These are phyloP conservation scores for Auricularia cornea DNA, from an alignment of 768 basidiomycete species.

Conservation along the genomic window DNA sequence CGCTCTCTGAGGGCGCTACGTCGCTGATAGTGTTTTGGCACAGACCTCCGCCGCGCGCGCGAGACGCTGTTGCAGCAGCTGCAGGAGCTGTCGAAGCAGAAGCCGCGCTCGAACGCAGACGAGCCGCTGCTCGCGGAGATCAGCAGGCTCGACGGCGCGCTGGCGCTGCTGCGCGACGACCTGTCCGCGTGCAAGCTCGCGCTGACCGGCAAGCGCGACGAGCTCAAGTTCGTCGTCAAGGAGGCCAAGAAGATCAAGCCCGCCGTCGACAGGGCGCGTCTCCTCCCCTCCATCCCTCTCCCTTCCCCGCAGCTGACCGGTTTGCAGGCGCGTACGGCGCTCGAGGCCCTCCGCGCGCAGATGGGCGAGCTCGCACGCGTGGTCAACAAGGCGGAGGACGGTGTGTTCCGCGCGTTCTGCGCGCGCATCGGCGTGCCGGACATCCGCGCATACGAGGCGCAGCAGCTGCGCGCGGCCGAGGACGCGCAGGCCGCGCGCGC, in stretches of 20 bases:
- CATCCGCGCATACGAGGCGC: slow-evolving; percentile 91
- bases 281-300: not conserved
- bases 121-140: slow-evolving; percentile 72
- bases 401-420: slow-evolving; percentile 73
- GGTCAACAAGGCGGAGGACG: slow-evolving; percentile 74
- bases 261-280: slow-evolving; percentile 58
- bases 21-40: not conserved
- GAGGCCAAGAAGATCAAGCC: slow-evolving; percentile 59
- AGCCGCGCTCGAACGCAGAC: slow-evolving; percentile 76
- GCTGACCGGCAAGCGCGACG: slow-evolving; percentile 70
- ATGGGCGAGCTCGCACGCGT: slow-evolving; percentile 46
- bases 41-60: slow-evolving; percentile 50
- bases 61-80: slow-evolving; percentile 68
- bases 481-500: slow-evolving; percentile 80
- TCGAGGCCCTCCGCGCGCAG: slow-evolving; percentile 43
- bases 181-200: slow-evolving; percentile 67
- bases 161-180: slow-evolving; percentile 72
- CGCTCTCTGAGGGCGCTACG: too few species aligned
- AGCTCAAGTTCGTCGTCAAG: slow-evolving; percentile 71
- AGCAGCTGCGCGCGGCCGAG: slow-evolving; percentile 80
- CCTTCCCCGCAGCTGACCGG: not conserved
- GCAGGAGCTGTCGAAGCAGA: slow-evolving; percentile 74
- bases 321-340: slow-evolving; percentile 18
- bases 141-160: slow-evolving; percentile 67
- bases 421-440: slow-evolving; percentile 63